These are phyloP conservation scores for Vaccinium myrtillus DNA, from an alignment of 148 eudicot genomes.

Conservation along the genomic window DNA sequence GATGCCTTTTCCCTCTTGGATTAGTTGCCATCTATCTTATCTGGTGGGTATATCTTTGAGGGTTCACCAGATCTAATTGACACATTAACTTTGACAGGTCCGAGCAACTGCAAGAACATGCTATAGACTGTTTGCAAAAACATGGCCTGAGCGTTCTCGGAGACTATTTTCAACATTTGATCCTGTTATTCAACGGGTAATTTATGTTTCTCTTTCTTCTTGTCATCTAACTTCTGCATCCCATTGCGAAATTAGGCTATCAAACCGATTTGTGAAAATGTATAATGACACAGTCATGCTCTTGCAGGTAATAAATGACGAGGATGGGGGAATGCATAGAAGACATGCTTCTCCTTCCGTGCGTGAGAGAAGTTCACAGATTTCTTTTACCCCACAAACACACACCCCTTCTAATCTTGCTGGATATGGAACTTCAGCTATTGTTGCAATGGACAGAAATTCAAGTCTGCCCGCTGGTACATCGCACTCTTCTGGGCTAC, in stretches of 20 bases:
- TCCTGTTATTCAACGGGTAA: conserved; percentile 94
- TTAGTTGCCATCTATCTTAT: background rate
- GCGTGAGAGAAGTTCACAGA: conserved; percentile 67
- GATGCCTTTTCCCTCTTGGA: background rate
- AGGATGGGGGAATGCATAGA: conserved; percentile 90
- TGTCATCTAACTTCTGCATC: background rate
- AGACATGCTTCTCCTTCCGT: conserved; percentile 95
- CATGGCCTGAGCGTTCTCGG: conserved; percentile 98
- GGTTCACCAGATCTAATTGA: background rate
- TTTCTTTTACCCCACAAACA: conserved; percentile 52
- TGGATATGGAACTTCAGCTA: conserved; percentile 98
- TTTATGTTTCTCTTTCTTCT: conserved; percentile 7
- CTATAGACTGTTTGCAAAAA: conserved; percentile 89
- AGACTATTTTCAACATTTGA: conserved; percentile 81
- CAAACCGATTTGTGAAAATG: background rate
- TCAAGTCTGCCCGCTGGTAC: conserved; percentile 61
- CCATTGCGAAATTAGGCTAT: background rate
- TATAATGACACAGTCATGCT: background rate
- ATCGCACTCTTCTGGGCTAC: conserved; percentile 68
- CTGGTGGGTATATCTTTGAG: background rate
- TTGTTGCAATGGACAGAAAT: conserved; percentile 92
- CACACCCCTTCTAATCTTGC: conserved; percentile 59
- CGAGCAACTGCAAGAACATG: conserved; percentile 95
- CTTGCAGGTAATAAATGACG: conserved; percentile 79
- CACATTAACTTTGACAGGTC: conserved; percentile 45